Percentiles rank a stretch among this genome's conserved stretches.
These are phyloP conservation scores for Brassica nigra DNA, from an alignment of 345 rosid genomes.

Conservation along the genomic window DNA sequence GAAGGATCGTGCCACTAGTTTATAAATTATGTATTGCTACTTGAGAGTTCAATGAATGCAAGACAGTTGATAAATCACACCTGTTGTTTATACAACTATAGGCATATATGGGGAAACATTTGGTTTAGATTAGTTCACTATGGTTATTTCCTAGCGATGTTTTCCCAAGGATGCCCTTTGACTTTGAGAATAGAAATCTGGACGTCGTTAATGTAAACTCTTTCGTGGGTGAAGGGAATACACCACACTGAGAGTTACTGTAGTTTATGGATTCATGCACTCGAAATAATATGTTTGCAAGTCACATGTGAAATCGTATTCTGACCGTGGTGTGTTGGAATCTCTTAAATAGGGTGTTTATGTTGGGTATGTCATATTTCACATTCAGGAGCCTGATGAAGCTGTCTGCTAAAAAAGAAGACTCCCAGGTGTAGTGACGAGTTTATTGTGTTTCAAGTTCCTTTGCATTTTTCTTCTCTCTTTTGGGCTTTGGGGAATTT, in stretches of 20 bases:
- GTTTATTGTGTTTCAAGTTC: conserved; percentile 65
- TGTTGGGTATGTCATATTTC: conserved; percentile 76
- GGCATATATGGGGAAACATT: conserved; percentile 5
- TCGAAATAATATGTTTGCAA: conserved; percentile 46
- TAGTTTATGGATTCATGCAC: conserved; percentile 37
- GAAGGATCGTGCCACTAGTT: conserved; percentile 21
- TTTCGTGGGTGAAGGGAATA: conserved; percentile 6
- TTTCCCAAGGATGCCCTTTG: background rate
- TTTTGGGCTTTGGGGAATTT: conserved; percentile 50
- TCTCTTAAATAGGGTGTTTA: conserved; percentile 83
- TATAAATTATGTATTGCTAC: conserved; percentile 11
- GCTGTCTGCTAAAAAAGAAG: conserved; percentile 86
- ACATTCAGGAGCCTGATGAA: conserved; percentile 73
- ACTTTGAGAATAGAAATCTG: conserved; percentile 19
- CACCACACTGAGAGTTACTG: conserved; percentile 19
- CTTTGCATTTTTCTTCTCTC: conserved; percentile 28
- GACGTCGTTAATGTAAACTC: conserved; percentile 9
- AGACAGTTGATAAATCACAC: conserved; percentile 6
- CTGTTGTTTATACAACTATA: conserved; percentile 17
- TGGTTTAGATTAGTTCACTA: conserved; percentile 9
- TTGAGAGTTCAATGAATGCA: conserved; percentile 19
- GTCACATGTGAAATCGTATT: conserved; percentile 46
- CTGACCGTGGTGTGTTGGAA: conserved; percentile 68
- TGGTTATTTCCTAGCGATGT: background rate
- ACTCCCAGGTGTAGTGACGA: conserved; percentile 74